Conservation (phyloP, 1,284 basidiomycete species). For the Pseudozyma pruni region DNA sequence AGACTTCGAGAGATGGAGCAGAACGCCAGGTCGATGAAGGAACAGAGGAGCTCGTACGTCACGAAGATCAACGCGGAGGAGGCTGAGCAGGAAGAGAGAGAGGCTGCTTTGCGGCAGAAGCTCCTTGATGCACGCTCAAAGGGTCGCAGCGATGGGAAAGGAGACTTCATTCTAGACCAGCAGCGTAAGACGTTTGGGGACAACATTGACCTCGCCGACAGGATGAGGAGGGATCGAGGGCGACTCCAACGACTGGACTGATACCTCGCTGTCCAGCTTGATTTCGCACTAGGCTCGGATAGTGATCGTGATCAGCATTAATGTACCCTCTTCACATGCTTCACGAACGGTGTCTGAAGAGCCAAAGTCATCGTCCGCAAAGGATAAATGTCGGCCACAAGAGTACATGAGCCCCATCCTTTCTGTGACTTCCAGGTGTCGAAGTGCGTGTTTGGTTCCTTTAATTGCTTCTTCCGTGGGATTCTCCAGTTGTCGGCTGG, state of each 20-base stretch:
- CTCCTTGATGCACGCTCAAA: slow-evolving; percentile 31
- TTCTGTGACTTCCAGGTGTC: too few relatives aligned
- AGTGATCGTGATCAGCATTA: too few relatives aligned
- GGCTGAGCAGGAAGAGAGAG: slow-evolving; percentile 36
- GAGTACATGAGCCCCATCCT: too few relatives aligned
- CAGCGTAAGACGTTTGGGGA: slow-evolving; percentile 56
- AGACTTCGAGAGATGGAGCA: slow-evolving; percentile 85
- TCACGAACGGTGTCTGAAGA: too few relatives aligned
- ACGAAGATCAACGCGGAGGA: slow-evolving; percentile 54
- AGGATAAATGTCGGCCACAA: too few relatives aligned
- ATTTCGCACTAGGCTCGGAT: too few relatives aligned
- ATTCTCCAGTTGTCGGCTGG: too few relatives aligned
- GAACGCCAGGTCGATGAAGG: slow-evolving; percentile 76
- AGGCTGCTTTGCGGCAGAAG: slow-evolving; percentile 53
- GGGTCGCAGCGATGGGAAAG: slow-evolving; percentile 52
- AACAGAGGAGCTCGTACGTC: slow-evolving; percentile 71
- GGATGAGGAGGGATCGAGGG: slow-evolving; percentile 47
- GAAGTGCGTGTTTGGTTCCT: too few relatives aligned
- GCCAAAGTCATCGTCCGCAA: too few relatives aligned
- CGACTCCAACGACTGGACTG: slow-evolving; percentile 48
- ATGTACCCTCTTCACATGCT: too few relatives aligned
- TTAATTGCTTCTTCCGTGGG: too few relatives aligned
- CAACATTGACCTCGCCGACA: slow-evolving; percentile 51
- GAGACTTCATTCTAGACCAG: slow-evolving; percentile 58
- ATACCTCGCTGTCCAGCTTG: too few relatives aligned